Base-by-base conservation (phyloP, 805 yeast species). In the Metschnikowia orientalis region DNA sequence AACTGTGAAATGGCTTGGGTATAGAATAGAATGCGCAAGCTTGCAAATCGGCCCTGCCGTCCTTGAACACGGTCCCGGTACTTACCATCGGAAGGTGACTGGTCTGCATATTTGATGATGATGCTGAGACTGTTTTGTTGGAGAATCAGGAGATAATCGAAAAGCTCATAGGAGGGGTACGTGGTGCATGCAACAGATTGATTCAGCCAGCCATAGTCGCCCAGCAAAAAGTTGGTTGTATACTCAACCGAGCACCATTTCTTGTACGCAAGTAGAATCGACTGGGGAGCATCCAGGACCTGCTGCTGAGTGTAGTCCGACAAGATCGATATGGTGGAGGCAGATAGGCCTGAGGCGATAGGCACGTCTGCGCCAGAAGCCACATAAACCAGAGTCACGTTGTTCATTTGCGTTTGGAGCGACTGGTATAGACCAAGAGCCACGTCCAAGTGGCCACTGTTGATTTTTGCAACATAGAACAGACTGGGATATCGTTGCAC, bases 401-500 rank as follows among this genome's bases (percentile, higher is more conserved):
- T 43, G 9, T 47, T 43, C 15, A 41, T 36, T 12, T 42, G 41
- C 11, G 52, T 39, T 11, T 46, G 32, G 14, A 53, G 38, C n/a
- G 56, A 34, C 15, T 63, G 51, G 44, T 73, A 77, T 6, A 78
- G 51, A 1, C 83, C 84, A 12, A 56, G 45, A 1, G 78, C 68
- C 12, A 78, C 71, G 38, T 74, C 76, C 5, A 67, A 52, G 42
- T 72, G 78, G 4, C 71, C 63, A 37, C 77, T 74, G 44, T 70
- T 68, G 23, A 78, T 55, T 23, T 65, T 47, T 5, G 63, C 58
- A 7, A 68, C 47, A 41, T 53, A 56, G 14, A 49, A 41, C 2
- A 34, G 26, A 2, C 14, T 17, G 4, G 45, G 38, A 5, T 18
- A 26, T 3, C 7, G 17, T 9, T 30, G 33, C 3, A 45, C 20